Conservation (phyloP, 495 filamentous ascomycete genomes). For the Symbiotaphrina buchneri region DNA sequence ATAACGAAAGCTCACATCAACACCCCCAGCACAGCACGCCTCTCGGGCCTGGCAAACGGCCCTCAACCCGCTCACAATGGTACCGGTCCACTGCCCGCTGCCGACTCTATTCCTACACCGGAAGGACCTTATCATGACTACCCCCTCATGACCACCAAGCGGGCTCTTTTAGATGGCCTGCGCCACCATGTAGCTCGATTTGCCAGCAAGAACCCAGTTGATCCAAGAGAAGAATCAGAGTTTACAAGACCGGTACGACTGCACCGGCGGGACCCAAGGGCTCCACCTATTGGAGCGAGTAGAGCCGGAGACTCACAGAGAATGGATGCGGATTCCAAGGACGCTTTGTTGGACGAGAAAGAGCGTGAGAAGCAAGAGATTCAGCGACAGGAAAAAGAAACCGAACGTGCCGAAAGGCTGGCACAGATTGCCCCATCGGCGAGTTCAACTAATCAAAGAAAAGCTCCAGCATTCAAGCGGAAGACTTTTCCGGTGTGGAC, state of each 20-base stretch:
- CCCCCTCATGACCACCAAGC: slow-evolving; percentile 61
- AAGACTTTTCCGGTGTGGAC: slow-evolving; percentile 41
- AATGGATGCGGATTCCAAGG: slow-evolving; percentile 19
- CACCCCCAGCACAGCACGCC: slow-evolving; percentile 3
- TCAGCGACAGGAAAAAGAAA: slow-evolving; percentile 53
- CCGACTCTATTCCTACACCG: slow-evolving; percentile 3
- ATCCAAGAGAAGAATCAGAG: slow-evolving; percentile 52
- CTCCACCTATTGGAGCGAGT: slow-evolving; percentile 25
- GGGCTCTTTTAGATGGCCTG: slow-evolving; percentile 52
- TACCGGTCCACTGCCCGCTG: neutral
- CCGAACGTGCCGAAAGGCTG: slow-evolving; percentile 58
- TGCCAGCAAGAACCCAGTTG: slow-evolving; percentile 34
- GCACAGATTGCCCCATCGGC: slow-evolving; percentile 67
- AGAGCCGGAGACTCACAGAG: slow-evolving; percentile 21
- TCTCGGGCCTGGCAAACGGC: neutral
- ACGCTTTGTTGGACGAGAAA: slow-evolving; percentile 30
- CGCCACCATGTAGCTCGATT: slow-evolving; percentile 76
- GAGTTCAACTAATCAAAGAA: slow-evolving; percentile 30
- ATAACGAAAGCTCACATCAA: slow-evolving; percentile 1
- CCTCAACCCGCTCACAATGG: neutral
- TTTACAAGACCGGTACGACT: slow-evolving; percentile 75
- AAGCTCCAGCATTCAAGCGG: slow-evolving; percentile 48
- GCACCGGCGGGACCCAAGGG: slow-evolving; percentile 73
- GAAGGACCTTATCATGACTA: slow-evolving; percentile 33
- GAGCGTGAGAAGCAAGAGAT: slow-evolving; percentile 52